Percentiles rank a stretch among this genome's conserved stretches.
phyloP scores from a whole-genome alignment of 129 eudicot species.

The Chrysanthemum makinoi region DNA sequence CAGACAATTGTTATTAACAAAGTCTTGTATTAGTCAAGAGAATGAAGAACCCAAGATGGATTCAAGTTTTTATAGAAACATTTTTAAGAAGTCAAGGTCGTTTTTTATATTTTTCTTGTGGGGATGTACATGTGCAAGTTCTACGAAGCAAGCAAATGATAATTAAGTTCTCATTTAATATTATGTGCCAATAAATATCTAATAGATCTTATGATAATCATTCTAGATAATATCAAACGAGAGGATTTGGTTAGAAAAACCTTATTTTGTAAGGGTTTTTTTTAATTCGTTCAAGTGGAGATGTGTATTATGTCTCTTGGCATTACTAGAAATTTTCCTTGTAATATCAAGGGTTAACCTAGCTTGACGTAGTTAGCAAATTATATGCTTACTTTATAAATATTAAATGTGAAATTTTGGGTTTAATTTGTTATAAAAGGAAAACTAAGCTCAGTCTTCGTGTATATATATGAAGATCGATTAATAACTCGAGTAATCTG shows the following conservation, averaged over 20 bases:
- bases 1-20: too few species aligned
- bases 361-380: not conserved
- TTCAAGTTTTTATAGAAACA: constrained; percentile 13
- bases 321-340: not conserved
- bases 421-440: not conserved
- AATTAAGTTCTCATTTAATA: not conserved
- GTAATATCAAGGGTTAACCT: not conserved
- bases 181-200: not conserved
- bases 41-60: constrained; percentile 15
- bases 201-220: too few species aligned
- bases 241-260: not conserved
- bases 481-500: too few species aligned
- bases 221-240: too few species aligned
- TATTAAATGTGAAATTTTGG: not conserved
- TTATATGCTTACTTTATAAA: not conserved
- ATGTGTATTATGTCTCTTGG: not conserved
- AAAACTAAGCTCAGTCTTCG: not conserved
- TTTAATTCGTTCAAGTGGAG: not conserved
- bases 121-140: constrained; percentile 16
- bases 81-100: constrained; percentile 17
- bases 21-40: constrained; percentile 18
- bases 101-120: not conserved
- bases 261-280: not conserved
- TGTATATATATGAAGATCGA: too few species aligned
- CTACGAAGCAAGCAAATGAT: constrained; percentile 7